Conservation (phyloP, 495 filamentous ascomycete genomes). For the Hyaloscypha hepaticicola region DNA sequence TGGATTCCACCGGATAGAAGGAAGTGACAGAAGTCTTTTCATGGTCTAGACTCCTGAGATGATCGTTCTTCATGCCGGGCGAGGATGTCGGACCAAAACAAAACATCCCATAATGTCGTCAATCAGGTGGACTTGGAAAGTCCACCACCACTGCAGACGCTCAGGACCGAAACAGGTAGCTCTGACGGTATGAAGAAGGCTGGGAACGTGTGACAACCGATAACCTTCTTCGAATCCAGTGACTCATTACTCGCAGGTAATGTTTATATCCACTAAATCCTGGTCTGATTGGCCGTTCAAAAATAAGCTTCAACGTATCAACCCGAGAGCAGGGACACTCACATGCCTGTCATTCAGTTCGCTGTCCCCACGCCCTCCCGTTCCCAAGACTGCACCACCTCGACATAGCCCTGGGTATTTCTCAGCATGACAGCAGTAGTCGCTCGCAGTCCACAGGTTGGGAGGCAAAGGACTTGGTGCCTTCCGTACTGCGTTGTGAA, state of each 20-base stretch:
- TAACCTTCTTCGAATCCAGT: background rate
- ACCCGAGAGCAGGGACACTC: background rate
- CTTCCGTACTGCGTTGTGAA: no score
- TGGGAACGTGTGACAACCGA: background rate
- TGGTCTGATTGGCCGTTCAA: background rate
- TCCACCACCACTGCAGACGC: background rate
- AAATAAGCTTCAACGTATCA: background rate
- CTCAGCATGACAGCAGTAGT: no score
- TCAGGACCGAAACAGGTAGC: background rate
- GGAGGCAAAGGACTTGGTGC: no score
- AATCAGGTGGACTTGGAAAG: background rate
- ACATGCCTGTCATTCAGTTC: background rate
- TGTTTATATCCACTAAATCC: background rate
- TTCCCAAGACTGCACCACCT: no score
- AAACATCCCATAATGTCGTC: background rate
- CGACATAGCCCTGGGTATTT: no score
- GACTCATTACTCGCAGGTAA: background rate
- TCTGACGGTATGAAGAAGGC: background rate
- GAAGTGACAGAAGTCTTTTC: background rate
- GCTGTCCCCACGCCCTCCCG: no score
- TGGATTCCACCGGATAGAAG: background rate
- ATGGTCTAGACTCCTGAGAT: background rate
- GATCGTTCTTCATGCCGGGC: background rate
- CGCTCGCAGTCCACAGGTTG: no score
- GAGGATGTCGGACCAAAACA: background rate